phyloP scores from a whole-genome alignment of 1,284 basidiomycete genomes.

The Blastosporella zonata region DNA sequence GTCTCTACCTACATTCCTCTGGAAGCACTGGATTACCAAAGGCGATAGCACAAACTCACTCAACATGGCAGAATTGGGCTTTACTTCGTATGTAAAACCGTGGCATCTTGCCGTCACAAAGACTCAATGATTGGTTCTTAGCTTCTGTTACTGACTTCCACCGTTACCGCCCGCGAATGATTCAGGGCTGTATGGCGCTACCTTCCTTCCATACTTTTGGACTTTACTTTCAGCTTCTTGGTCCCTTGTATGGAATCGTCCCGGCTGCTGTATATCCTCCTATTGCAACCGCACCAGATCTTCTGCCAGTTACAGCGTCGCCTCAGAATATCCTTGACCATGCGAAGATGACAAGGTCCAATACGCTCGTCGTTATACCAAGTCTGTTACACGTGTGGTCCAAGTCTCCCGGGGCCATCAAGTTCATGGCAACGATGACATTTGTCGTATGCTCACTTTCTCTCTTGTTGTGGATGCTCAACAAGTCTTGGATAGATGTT shows the following conservation, averaged over 20 bases:
- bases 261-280: constrained; percentile 17
- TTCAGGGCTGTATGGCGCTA: constrained; percentile 14
- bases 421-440: constrained; percentile 10
- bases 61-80: background rate
- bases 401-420: constrained; percentile 7
- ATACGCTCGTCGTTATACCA: constrained; percentile 13
- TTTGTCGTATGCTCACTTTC: constrained; percentile 11
- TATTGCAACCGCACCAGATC: constrained; percentile 5
- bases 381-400: constrained; percentile 17
- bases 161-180: background rate
- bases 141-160: constrained; percentile 4
- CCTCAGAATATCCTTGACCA: constrained; percentile 22
- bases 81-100: no score
- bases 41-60: constrained; percentile 22
- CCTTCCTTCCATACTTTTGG: constrained; percentile 22
- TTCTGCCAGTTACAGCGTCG: constrained; percentile 15
- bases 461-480: background rate
- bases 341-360: constrained; percentile 4
- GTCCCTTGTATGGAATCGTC: constrained; percentile 15
- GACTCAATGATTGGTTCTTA: background rate
- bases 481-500: constrained; percentile 6
- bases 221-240: constrained; percentile 14
- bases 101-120: no score
- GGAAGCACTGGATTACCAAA: constrained; percentile 27
- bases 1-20: constrained; percentile 24